A percentile compares a stretch with the other conserved stretches of the same genome.
These are phyloP conservation scores for Pseudonitzschia pungens DNA, from an alignment of 108 stramenopile genomes.

Conservation along the genomic window DNA sequence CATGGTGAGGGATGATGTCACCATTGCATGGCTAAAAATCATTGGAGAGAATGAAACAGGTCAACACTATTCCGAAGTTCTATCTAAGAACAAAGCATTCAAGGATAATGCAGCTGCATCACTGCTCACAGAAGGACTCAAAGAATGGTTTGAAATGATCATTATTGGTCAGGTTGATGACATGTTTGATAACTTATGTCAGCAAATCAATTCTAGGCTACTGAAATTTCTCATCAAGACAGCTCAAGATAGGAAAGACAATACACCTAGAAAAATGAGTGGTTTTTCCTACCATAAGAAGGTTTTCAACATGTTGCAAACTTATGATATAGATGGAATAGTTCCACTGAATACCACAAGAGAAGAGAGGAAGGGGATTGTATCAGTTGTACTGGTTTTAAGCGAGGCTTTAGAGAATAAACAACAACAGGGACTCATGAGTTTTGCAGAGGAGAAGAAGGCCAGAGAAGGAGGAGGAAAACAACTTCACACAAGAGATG, in stretches of 20 bases:
- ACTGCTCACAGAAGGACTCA: background rate
- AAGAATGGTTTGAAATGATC: conserved; percentile 3
- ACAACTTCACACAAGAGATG: background rate
- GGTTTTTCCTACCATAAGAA: conserved; percentile 1
- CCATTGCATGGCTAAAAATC: background rate
- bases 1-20: no score
- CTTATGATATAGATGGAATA: background rate
- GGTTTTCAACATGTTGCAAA: background rate
- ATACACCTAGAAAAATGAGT: background rate
- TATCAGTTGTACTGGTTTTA: background rate
- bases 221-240: conserved; percentile 2
- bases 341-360: background rate
- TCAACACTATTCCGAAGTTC: background rate
- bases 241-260: background rate
- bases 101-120: background rate
- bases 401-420: background rate
- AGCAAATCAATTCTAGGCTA: background rate
- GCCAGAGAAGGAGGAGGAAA: background rate
- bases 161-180: background rate
- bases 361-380: background rate
- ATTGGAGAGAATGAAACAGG: background rate
- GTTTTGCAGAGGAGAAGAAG: background rate
- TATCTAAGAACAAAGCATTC: background rate
- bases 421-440: background rate
- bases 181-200: background rate